Evolutionary conservation across 352 stramenopile genomes (phyloP).

Genomic region (Phytophthora cajani): DNA sequence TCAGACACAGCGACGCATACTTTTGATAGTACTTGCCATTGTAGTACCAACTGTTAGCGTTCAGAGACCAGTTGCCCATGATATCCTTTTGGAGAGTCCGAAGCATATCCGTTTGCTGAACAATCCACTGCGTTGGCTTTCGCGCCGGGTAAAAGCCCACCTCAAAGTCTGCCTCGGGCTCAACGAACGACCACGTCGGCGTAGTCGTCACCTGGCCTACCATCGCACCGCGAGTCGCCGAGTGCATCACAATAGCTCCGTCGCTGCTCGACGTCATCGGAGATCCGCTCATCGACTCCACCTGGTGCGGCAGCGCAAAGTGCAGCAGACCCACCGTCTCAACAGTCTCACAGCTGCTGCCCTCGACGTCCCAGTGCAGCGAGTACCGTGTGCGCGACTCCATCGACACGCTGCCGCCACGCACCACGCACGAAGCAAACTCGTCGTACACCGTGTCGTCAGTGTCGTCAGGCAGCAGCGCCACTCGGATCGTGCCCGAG

Average conservation of each 20-base stretch:
- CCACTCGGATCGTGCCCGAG: slow-evolving; percentile 62
- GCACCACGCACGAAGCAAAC: slow-evolving; percentile 64
- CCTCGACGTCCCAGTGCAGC: slow-evolving; percentile 64
- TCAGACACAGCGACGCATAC: slow-evolving; percentile 79
- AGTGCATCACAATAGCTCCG: slow-evolving; percentile 52
- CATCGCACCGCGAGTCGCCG: slow-evolving; percentile 64
- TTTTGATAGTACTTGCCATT: slow-evolving; percentile 83
- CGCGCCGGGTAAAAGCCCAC: slow-evolving; percentile 64
- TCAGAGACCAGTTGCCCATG: slow-evolving; percentile 46
- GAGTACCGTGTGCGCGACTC: slow-evolving; percentile 67
- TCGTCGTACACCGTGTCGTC: slow-evolving; percentile 59
- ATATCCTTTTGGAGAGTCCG: slow-evolving; percentile 64
- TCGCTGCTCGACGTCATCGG: slow-evolving; percentile 26
- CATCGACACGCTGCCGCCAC: slow-evolving; percentile 55
- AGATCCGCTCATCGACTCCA: slow-evolving; percentile 44
- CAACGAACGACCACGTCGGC: slow-evolving; percentile 55
- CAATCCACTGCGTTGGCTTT: slow-evolving; percentile 36
- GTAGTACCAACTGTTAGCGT: slow-evolving; percentile 73
- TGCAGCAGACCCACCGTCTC: slow-evolving; percentile 55
- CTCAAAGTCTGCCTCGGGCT: slow-evolving; percentile 55
- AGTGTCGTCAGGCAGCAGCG: slow-evolving; percentile 51
- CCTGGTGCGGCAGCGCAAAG: slow-evolving; percentile 73
- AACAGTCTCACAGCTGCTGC: slow-evolving; percentile 44
- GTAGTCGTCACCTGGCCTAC: slow-evolving; percentile 42
- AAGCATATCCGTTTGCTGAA: slow-evolving; percentile 51